phyloP scores from a whole-genome alignment of 768 basidiomycete species.

The Macrolepiota fuliginosa region DNA sequence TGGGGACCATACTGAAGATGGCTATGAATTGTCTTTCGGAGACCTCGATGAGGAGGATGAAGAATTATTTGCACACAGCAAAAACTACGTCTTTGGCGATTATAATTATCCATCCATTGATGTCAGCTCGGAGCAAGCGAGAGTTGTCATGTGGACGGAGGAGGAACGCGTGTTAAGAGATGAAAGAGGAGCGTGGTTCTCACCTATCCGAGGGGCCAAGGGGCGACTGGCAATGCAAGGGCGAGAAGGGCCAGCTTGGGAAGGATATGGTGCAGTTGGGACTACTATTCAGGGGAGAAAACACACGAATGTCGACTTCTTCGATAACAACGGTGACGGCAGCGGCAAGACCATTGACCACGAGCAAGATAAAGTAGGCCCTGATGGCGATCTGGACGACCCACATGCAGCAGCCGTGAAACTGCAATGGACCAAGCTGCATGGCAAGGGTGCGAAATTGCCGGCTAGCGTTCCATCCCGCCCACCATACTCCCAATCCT shows the following conservation, averaged over 20 bases:
- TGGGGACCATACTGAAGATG: constrained; percentile 28
- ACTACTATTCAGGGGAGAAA: constrained; percentile 21
- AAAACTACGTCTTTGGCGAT: constrained; percentile 83
- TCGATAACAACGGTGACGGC: constrained; percentile 16
- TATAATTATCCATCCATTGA: constrained; percentile 90
- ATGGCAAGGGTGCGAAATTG: background rate
- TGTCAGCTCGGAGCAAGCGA: constrained; percentile 74
- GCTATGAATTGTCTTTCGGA: constrained; percentile 65
- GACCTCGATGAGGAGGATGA: constrained; percentile 73
- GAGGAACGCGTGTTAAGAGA: constrained; percentile 82
- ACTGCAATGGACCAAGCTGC: constrained; percentile 45
- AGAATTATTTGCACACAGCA: constrained; percentile 70
- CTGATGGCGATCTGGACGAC: background rate
- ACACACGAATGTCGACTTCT: constrained; percentile 9
- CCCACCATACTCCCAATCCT: constrained; percentile 21
- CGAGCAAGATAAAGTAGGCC: constrained; percentile 35
- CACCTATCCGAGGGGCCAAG: constrained; percentile 49
- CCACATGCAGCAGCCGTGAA: background rate
- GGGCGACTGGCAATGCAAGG: constrained; percentile 38
- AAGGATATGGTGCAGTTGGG: constrained; percentile 58
- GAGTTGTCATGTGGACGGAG: constrained; percentile 70
- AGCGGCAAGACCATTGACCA: constrained; percentile 43
- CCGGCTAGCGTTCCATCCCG: background rate
- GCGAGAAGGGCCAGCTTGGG: constrained; percentile 40
- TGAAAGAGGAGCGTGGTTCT: constrained; percentile 71